Conservation (phyloP, 2,329 filamentous ascomycete species). For the Fusarium globosum region DNA sequence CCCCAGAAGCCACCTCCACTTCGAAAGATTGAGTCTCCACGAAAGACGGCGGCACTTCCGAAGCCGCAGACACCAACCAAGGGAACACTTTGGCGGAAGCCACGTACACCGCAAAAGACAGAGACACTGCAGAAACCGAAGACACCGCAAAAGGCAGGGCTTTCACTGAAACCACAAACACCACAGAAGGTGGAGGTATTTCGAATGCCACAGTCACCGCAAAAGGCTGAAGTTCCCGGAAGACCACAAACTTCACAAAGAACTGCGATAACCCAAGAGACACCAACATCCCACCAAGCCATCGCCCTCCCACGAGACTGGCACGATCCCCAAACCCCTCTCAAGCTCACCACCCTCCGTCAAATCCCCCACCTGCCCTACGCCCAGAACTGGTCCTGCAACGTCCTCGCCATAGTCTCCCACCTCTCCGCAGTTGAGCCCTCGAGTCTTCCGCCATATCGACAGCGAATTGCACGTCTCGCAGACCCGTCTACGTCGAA, state of each 20-base stretch:
- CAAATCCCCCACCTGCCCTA: slow-evolving; percentile 64
- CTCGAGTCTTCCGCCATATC: slow-evolving; percentile 60
- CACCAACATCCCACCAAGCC: slow-evolving; percentile 36
- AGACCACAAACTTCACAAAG: slow-evolving; percentile 8
- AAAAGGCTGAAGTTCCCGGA: not conserved
- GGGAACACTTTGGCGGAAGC: not conserved
- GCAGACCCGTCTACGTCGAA: slow-evolving; percentile 63
- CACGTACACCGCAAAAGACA: not conserved
- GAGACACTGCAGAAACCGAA: not conserved
- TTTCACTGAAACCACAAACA: not conserved
- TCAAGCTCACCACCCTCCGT: slow-evolving; percentile 63
- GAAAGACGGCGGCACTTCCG: not conserved
- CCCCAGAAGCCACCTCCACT: not conserved
- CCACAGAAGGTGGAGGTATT: not conserved
- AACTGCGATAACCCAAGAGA: slow-evolving; percentile 7
- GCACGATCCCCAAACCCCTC: slow-evolving; percentile 55
- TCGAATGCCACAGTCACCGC: not conserved
- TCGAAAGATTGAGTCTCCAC: not conserved
- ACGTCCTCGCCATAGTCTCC: slow-evolving; percentile 63
- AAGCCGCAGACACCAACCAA: not conserved
- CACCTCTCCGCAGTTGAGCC: slow-evolving; percentile 61
- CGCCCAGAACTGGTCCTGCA: slow-evolving; percentile 68
- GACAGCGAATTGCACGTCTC: slow-evolving; percentile 64
- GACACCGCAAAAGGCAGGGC: not conserved
- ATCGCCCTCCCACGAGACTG: slow-evolving; percentile 55